Conservation (phyloP, 371 early-diverging fungal species). For the Apophysomyces elegans region DNA sequence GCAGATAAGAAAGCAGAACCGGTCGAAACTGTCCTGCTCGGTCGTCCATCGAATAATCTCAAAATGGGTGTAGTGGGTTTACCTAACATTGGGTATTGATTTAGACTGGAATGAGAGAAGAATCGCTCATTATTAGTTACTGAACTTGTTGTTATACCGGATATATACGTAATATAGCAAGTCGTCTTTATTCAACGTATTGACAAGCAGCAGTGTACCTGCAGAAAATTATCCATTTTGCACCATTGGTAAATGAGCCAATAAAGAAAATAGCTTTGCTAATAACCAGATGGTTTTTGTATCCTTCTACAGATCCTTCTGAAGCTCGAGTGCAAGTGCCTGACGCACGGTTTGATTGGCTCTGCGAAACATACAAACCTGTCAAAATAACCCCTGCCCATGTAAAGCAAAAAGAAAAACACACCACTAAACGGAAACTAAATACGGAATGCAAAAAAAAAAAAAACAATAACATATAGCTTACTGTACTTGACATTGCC, state of each 20-base stretch:
- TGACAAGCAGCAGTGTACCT: constrained; percentile 84
- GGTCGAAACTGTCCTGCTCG: constrained; percentile 69
- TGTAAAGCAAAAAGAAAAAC: constrained; percentile 24
- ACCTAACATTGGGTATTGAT: constrained; percentile 89
- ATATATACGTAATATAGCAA: constrained; percentile 55
- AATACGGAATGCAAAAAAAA: constrained; percentile 8
- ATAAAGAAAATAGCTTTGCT: too few relatives aligned
- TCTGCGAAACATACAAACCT: constrained; percentile 73
- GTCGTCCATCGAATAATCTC: constrained; percentile 82
- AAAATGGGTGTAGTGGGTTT: constrained; percentile 95
- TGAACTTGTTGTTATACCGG: too few relatives aligned
- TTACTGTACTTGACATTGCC: constrained; percentile 94
- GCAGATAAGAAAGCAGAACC: constrained; percentile 57
- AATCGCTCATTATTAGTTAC: too few relatives aligned
- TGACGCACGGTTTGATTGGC: constrained; percentile 80
- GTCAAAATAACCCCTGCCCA: constrained; percentile 64
- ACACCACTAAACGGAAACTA: constrained; percentile 8
- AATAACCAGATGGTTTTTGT: too few relatives aligned
- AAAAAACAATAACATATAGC: constrained; percentile 21
- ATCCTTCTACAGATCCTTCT: constrained; percentile 63
- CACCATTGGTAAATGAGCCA: constrained; percentile 54
- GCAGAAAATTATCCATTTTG: constrained; percentile 82
- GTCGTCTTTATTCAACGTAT: constrained; percentile 87
- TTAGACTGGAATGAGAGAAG: not conserved
- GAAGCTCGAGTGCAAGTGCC: constrained; percentile 85